Evolutionary conservation across 345 rosid species (phyloP).

Genomic region (Carallia pectinifolia): DNA sequence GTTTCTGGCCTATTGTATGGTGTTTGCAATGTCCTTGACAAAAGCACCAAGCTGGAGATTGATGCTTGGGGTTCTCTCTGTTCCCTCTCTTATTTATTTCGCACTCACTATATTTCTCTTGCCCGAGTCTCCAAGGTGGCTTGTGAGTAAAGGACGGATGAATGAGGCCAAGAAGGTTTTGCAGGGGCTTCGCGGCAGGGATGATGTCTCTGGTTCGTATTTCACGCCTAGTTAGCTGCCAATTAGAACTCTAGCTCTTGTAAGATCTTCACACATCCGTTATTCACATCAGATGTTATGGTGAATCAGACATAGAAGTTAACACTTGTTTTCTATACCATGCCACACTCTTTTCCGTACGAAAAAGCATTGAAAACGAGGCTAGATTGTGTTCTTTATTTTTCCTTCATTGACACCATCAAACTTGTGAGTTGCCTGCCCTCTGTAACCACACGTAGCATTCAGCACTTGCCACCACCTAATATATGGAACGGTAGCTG

Average conservation of each 20-base stretch:
- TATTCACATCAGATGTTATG: too few relatives aligned
- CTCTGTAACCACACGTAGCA: neutral
- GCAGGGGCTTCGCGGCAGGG: conserved; percentile 73
- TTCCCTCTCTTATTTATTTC: conserved; percentile 74
- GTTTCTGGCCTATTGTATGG: conserved; percentile 90
- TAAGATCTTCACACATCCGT: too few relatives aligned
- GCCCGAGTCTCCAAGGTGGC: conserved; percentile 99
- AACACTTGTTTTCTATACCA: too few relatives aligned
- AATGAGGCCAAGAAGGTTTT: conserved; percentile 86
- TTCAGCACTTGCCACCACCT: neutral
- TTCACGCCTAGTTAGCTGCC: neutral
- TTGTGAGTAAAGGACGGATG: conserved; percentile 94
- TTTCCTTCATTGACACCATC: neutral
- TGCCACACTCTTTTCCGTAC: too few relatives aligned
- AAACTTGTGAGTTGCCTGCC: neutral
- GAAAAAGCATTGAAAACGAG: neutral
- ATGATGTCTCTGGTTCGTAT: conserved; percentile 84
- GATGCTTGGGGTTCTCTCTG: conserved; percentile 92
- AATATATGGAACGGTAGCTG: neutral
- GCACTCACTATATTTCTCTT: conserved; percentile 60
- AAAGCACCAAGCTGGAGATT: conserved; percentile 82
- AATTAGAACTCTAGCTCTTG: too few relatives aligned
- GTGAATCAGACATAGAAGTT: too few relatives aligned
- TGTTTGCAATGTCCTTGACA: conserved; percentile 79
- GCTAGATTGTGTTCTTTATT: neutral